Evolutionary conservation across 148 eudicot genomes (phyloP).

Genomic region (Chenopodium berlandieri): DNA sequence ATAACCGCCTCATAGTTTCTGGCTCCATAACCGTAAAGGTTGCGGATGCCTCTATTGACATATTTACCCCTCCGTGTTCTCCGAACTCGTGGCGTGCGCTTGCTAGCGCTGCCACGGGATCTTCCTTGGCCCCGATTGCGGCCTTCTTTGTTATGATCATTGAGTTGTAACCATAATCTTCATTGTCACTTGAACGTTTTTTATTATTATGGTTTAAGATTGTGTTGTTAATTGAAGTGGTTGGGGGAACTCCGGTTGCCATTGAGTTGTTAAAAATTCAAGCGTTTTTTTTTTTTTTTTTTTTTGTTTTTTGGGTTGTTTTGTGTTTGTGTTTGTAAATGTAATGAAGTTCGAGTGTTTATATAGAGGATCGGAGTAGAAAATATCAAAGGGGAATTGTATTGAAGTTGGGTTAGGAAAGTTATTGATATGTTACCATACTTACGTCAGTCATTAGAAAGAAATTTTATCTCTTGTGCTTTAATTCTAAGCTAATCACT

Average conservation of each 20-base stretch:
- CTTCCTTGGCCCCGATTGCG: slow-evolving; percentile 17
- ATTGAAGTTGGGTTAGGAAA: neutral
- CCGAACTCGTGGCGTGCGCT: slow-evolving; percentile 82
- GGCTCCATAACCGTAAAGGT: slow-evolving; percentile 99
- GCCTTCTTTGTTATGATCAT: neutral
- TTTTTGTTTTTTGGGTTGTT: neutral
- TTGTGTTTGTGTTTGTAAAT: neutral
- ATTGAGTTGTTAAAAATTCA: neutral
- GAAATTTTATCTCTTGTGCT: too few relatives aligned
- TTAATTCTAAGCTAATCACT: neutral
- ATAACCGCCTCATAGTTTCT: slow-evolving; percentile 73
- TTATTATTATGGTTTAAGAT: slow-evolving; percentile 14
- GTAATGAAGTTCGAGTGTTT: neutral
- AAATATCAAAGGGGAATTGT: neutral
- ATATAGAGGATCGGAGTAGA: neutral
- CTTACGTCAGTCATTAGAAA: neutral
- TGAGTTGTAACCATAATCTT: neutral
- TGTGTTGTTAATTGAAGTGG: neutral
- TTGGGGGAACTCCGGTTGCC: slow-evolving; percentile 7
- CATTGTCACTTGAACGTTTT: slow-evolving; percentile 43
- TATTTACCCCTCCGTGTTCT: slow-evolving; percentile 97
- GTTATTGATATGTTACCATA: neutral
- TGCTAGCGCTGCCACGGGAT: slow-evolving; percentile 65
- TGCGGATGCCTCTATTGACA: slow-evolving; percentile 97
- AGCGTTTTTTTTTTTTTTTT: neutral